Percentiles rank a stretch among this genome's conserved stretches.
Evolutionary conservation across 192 early-diverging fungal genomes (phyloP).

Genomic region (Rhizoclosmatium sp.): DNA sequence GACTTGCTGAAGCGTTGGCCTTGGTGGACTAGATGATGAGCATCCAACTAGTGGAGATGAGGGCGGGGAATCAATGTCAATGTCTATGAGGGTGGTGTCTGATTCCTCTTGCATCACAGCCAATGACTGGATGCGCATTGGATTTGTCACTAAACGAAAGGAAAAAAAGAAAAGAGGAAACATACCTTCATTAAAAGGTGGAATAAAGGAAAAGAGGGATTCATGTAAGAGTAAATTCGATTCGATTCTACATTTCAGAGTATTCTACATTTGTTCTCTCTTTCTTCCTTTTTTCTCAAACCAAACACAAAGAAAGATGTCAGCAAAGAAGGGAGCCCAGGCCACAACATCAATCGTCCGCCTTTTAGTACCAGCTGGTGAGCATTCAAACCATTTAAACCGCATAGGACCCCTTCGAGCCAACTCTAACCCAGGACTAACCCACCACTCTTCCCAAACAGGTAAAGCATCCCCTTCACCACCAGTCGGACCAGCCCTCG

Average conservation of each 20-base stretch:
- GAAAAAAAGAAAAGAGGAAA: neutral
- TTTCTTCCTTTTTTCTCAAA: no score
- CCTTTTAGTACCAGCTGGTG: slow-evolving; percentile 29
- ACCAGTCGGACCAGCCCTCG: slow-evolving; percentile 93
- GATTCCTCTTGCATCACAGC: no score
- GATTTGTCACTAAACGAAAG: no score
- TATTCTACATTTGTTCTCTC: no score
- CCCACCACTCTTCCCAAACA: slow-evolving; percentile 61
- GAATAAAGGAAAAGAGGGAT: neutral
- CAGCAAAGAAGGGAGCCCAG: neutral
- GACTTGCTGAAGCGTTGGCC: neutral
- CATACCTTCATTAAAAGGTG: neutral
- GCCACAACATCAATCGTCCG: slow-evolving; percentile 15
- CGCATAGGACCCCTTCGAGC: neutral
- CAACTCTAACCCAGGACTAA: neutral
- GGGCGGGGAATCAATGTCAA: no score
- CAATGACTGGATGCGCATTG: no score
- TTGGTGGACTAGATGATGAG: no score
- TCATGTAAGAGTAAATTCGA: neutral
- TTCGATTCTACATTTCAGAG: no score
- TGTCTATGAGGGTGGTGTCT: no score
- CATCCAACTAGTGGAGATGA: no score
- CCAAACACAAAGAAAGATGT: neutral
- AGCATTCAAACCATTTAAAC: neutral
- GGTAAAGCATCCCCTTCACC: slow-evolving; percentile 95